phyloP scores from a whole-genome alignment of 2,329 filamentous ascomycete genomes.

The Gnomoniopsis smithogilvyi region DNA sequence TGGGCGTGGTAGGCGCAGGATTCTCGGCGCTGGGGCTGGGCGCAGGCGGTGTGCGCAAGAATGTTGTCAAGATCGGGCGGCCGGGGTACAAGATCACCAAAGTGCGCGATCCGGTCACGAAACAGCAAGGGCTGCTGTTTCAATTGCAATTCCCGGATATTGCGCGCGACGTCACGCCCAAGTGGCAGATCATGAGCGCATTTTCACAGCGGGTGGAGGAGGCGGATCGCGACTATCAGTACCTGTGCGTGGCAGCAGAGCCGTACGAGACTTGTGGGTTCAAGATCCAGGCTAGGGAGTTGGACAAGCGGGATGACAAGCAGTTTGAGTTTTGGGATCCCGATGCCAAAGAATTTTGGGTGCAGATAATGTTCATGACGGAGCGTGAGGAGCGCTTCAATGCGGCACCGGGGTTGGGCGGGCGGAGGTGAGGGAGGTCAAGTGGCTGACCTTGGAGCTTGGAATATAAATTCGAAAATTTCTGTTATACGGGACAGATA shows the following conservation, averaged over 20 bases:
- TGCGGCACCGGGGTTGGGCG: conserved; percentile 58
- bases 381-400: conserved; percentile 90
- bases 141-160: conserved; percentile 96
- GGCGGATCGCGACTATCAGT: conserved; percentile 91
- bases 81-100: conserved; percentile 99
- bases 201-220: conserved; percentile 96
- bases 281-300: conserved; percentile 89
- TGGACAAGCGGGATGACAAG: conserved; percentile 82
- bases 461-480: neutral
- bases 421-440: conserved; percentile 35
- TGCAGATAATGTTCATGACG: conserved; percentile 97
- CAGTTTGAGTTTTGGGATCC: conserved; percentile 96
- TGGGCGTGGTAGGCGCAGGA: conserved; percentile 73
- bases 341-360: conserved; percentile 95
- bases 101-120: conserved; percentile 80
- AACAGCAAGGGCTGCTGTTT: conserved; percentile 90
- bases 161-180: conserved; percentile 67
- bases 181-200: conserved; percentile 95
- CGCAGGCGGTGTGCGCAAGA: conserved; percentile 61
- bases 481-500: too few species aligned
- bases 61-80: conserved; percentile 90
- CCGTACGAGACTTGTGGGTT: conserved; percentile 98
- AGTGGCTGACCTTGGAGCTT: too few species aligned
- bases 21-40: conserved; percentile 53
- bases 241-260: conserved; percentile 90